A percentile compares a stretch with the other conserved stretches of the same genome.
Conservation (phyloP, 1,284 basidiomycete species). For the Exobasidium rhododendri region DNA sequence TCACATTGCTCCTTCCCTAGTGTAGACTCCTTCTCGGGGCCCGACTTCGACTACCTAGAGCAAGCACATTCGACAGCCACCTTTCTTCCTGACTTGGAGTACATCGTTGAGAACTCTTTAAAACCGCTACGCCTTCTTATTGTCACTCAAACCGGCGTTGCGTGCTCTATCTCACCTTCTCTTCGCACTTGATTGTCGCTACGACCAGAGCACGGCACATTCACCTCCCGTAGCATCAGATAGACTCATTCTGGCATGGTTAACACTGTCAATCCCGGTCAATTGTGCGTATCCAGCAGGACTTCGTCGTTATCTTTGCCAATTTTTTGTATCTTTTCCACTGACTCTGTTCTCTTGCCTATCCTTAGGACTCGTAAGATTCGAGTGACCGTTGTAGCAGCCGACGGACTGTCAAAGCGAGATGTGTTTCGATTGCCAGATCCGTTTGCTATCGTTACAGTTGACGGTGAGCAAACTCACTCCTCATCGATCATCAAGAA, state of each 20-base stretch:
- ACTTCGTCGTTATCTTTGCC: not conserved
- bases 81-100: too few relatives aligned
- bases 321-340: not conserved
- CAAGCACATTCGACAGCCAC: too few relatives aligned
- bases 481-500: constrained; percentile 65
- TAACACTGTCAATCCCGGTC: constrained; percentile 39
- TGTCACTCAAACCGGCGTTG: too few relatives aligned
- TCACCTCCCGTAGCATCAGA: too few relatives aligned
- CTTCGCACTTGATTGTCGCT: too few relatives aligned
- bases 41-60: too few relatives aligned
- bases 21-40: too few relatives aligned
- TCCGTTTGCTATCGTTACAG: constrained; percentile 89
- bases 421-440: constrained; percentile 71
- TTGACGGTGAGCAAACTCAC: constrained; percentile 88
- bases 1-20: too few relatives aligned
- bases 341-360: constrained; percentile 6
- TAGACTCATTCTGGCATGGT: constrained; percentile 29
- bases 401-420: constrained; percentile 51
- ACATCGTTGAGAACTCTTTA: too few relatives aligned
- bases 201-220: too few relatives aligned
- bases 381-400: constrained; percentile 53
- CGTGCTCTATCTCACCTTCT: too few relatives aligned
- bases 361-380: constrained; percentile 29
- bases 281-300: constrained; percentile 22
- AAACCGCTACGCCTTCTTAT: too few relatives aligned